Conservation (phyloP, 306 rosid species). For the Echinosophora koreensis region DNA sequence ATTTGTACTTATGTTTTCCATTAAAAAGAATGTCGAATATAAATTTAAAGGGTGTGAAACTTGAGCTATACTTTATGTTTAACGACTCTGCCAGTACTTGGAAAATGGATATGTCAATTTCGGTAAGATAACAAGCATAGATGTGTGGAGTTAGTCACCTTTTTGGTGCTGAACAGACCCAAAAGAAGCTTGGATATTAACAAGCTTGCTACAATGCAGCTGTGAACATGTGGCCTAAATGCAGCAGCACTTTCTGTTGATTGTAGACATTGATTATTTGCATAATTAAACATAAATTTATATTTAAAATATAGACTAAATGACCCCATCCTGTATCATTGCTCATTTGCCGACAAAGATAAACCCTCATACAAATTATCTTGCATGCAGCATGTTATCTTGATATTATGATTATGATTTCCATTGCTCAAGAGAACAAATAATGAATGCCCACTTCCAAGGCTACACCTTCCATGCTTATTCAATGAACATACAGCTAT, state of each 20-base stretch:
- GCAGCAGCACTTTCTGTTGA: constrained; percentile 95
- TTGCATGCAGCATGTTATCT: neutral
- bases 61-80: constrained; percentile 2
- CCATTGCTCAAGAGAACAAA: neutral
- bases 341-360: constrained; percentile 7
- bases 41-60: neutral
- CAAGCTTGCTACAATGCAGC: constrained; percentile 93
- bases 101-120: too few species aligned
- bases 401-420: neutral
- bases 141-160: too few species aligned
- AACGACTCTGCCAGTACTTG: neutral
- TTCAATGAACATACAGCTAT: neutral
- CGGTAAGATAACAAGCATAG: too few species aligned
- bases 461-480: neutral
- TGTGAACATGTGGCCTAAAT: constrained; percentile 95
- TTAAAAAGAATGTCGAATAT: constrained; percentile 32
- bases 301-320: constrained; percentile 4
- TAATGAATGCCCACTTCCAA: constrained; percentile 4
- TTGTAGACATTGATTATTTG: constrained; percentile 95
- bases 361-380: constrained; percentile 2
- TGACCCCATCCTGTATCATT: constrained; percentile 11
- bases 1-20: neutral
- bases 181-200: constrained; percentile 89
- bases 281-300: constrained; percentile 36
- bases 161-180: constrained; percentile 57